Conservation (phyloP, 495 filamentous ascomycete species). For the Xanthoparmelia taractica region DNA sequence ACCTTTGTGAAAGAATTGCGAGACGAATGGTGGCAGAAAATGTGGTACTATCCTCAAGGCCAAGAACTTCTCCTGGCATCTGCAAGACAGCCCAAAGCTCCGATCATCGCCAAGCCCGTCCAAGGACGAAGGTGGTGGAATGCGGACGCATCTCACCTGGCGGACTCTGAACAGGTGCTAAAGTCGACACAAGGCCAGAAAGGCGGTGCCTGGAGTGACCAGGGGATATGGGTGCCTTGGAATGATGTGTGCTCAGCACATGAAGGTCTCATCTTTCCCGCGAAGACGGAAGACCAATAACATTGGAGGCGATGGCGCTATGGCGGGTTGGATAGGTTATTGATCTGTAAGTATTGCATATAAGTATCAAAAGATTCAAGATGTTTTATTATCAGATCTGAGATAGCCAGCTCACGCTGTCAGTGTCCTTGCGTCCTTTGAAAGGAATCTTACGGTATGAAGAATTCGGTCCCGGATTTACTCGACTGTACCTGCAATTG, state of each 20-base stretch:
- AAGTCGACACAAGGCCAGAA: conserved; percentile 11
- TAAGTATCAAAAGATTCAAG: background rate
- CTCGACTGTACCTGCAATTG: background rate
- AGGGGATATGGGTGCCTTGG: conserved; percentile 21
- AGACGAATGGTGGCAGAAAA: conserved; percentile 19
- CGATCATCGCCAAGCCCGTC: conserved; percentile 14
- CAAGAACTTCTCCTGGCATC: conserved; percentile 21
- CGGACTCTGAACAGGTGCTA: conserved; percentile 18
- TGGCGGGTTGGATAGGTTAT: background rate
- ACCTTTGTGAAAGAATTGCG: conserved; percentile 23
- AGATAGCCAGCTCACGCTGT: background rate
- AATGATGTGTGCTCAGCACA: conserved; percentile 16
- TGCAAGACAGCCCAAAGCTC: conserved; percentile 5
- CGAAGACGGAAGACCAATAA: background rate
- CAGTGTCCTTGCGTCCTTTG: too few species aligned
- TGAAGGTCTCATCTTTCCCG: conserved; percentile 11
- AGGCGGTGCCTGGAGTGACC: conserved; percentile 20
- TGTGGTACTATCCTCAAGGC: conserved; percentile 24
- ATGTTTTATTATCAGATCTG: background rate
- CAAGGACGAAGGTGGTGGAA: conserved; percentile 22
- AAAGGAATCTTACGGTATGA: too few species aligned
- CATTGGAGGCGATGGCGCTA: background rate
- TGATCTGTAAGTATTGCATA: conserved; percentile 3
- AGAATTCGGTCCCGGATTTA: too few species aligned
- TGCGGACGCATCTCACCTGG: conserved; percentile 16